phyloP scores from a whole-genome alignment of 2,329 filamentous ascomycete genomes.

The Beauveria sp. region DNA sequence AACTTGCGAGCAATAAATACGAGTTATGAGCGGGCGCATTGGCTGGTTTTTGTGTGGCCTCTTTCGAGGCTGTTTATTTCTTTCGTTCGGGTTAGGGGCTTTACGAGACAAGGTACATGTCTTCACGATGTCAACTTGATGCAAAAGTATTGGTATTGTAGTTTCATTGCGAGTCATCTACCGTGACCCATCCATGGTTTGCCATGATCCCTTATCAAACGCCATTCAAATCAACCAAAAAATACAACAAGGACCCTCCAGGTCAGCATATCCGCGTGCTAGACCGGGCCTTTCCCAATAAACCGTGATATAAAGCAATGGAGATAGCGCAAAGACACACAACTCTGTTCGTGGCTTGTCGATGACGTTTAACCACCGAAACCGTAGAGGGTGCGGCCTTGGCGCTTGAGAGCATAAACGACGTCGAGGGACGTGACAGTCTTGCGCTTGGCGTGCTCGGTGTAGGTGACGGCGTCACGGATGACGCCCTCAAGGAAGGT shows the following conservation, averaged over 20 bases:
- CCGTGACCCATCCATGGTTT: slow-evolving; percentile 18
- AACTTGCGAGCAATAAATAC: too few species aligned
- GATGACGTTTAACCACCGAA: slow-evolving; percentile 58
- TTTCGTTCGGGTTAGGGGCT: background rate
- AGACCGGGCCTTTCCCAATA: slow-evolving; percentile 8
- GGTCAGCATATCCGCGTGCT: background rate
- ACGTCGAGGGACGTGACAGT: slow-evolving; percentile 57
- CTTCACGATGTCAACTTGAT: background rate
- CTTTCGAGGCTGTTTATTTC: background rate
- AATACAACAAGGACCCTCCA: slow-evolving; percentile 1
- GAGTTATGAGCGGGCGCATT: background rate
- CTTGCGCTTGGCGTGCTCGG: slow-evolving; percentile 66
- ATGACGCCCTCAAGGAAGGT: slow-evolving; percentile 63
- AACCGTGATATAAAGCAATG: slow-evolving; percentile 14
- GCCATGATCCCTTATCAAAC: slow-evolving; percentile 7
- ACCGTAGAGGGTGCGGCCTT: slow-evolving; percentile 65
- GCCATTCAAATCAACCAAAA: background rate
- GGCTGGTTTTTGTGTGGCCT: background rate
- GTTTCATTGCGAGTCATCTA: slow-evolving; percentile 22
- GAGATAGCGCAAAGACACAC: background rate
- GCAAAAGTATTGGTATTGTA: slow-evolving; percentile 4
- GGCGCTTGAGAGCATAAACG: slow-evolving; percentile 52
- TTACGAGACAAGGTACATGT: background rate
- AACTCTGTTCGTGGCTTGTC: slow-evolving; percentile 49
- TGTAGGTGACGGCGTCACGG: slow-evolving; percentile 62